Base-by-base conservation (phyloP, 2,329 filamentous ascomycete genomes). In the Diaporthe ilicicola region DNA sequence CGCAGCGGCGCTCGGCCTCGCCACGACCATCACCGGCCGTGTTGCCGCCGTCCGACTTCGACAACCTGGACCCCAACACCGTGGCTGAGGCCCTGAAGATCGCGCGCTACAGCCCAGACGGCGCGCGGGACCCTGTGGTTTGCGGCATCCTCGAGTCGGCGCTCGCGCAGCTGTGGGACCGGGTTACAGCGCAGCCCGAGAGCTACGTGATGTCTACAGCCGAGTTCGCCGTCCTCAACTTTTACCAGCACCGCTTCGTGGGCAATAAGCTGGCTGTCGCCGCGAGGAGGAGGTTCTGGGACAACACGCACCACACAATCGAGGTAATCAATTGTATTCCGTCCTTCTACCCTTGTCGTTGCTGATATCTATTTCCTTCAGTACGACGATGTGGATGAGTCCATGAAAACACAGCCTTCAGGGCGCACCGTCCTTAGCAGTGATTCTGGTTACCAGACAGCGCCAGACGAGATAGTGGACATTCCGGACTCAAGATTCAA, bases 161-260 rank as follows among this genome's bases (percentile, higher is more conserved):
- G 37, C 83, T 94, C 62, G 78, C 82, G 1, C 84, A 88, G 73
- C 88, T 95, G 74, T 95, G 93, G 93, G 79, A 78, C 53, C 91
- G 89, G 75, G 87, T 97, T 70, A 82, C 90, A 76, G 84, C 85
- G 4, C 84, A 91, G 39, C 92, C 92, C 1, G 82, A 88, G 64
- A 84, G 85, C n/a, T 97, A 95, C 80, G 81, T 96, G 74, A 90
- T 97, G 84, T 90, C 85, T 39, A 85, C 87, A 73, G 90, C 94
- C 80, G 94, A 97, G 82, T 97, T 96, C 77, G 90, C 93, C 68
- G 87, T 97, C 72, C 94, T 97, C 88, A 97, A 96, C 84, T 95
- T 92, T 81, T 95, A 92, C 80, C 91, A 93, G 73, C 82, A 87
- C 73, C 88, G 91, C 12, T 94, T 92, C 77, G 79, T 83, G 37